Evolutionary conservation across 2,329 filamentous ascomycete species (phyloP), one percentile per base, ranked within the genome.

Genomic region (Botrytis elliptica): DNA sequence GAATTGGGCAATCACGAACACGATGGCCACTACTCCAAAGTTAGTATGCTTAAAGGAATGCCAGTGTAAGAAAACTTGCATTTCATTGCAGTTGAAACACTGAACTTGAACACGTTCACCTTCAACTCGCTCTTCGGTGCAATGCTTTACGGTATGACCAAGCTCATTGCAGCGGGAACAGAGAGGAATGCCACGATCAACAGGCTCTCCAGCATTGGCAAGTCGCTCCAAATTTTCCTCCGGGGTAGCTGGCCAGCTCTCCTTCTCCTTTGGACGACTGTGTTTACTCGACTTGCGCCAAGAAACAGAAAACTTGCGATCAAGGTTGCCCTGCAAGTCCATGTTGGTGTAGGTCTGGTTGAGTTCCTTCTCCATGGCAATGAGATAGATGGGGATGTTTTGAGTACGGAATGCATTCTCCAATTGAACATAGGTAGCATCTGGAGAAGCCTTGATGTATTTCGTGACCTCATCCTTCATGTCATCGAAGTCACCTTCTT

Each of bases 251-350:
- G 91, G 91, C 89, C 90, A 93, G 1, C 83, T 81, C 1, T 87
- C 84, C 33, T 84, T 85, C 81, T 92, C 88, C 70, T 87, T 87
- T 44, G 88, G 88, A 4, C 89, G 87, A 33, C 83, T 81, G 0
- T 91, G 87, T 76, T 88, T 88, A 46, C 86, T 82, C 1, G 85
- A 85, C 77, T 90, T 89, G 67, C 91, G 88, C 79, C 90, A 89
- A 0, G 88, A 88, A 68, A 93, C 84, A 0, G 86, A 87, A 77
- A 87, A 93, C 79, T 89, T 90, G 81, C 89, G 90, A 73, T 87
- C 86, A 33, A 91, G 83, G 75, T 91, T 88, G 8, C 91, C 91
- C 78, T 93, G 90, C 1, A 93, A 83, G 76, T 93, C 90, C 88
- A 93, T 91, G 82, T 92, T 91, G 75, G 89, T 92, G 77, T 90